Evolutionary conservation across 1,284 basidiomycete genomes (phyloP), one percentile per base, ranked within the genome.

Genomic region (Papiliotrema laurentii): DNA sequence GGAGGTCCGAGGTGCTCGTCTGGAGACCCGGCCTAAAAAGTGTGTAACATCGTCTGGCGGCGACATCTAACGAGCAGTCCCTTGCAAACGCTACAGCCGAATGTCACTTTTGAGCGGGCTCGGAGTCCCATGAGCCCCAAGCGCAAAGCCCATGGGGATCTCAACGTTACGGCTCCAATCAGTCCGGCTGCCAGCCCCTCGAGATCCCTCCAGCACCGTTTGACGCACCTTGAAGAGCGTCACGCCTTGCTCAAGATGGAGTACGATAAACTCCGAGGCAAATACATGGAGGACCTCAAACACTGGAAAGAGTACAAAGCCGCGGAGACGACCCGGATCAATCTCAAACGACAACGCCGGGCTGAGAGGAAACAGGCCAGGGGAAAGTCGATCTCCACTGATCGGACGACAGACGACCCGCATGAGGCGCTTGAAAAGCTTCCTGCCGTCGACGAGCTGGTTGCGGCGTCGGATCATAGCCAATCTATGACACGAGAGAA

Each of bases 271-370:
- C 47, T 68, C 10, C 49, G 53, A 10, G 40, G 47, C 14, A 47
- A 54, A 30, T 54, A 63, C 35, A 35, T 54, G 2, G 38, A 53
- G 24, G 60, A 64, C 35, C 47, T 57, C 5, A 50, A 48, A 42
- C 61, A 63, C 31, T 63, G 61, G 59, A 61, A 64, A 43, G 63
- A 64, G 49, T 71, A 61, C 41, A 58, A 60, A 30, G 53, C 53
- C 1, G 54, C 59, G 2, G 56, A 66, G 35, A 49, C 50, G 27
- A 56, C 58, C 9, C 48, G 58, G 27, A 50, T 49, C 33, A 56
- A 61, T 43, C 27, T 55, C 18, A 62, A 60, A 45, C 56, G 49
- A 41, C 43, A 51, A 51, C 47, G 46, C 38, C 59, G 53, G 26
- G 58, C 59, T 14, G 36, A 24, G 35, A 54, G 35, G 36, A 6